Evolutionary conservation across 1,139 yeast genomes (phyloP), one percentile per base, ranked within the genome.

Genomic region (Pichia sp.): DNA sequence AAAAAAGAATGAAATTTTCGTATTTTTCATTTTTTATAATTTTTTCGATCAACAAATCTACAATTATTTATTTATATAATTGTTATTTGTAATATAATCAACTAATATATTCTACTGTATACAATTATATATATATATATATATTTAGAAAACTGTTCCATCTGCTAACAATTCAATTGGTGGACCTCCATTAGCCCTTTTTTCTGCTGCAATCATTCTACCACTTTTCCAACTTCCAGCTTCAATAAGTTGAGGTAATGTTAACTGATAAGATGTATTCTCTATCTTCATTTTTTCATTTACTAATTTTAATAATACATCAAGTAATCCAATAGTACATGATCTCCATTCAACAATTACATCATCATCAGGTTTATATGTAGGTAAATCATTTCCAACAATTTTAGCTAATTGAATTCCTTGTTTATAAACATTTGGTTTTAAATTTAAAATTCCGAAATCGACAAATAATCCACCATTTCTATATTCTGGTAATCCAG

Each of bases 221-320:
- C 84, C 84, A 3, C 82, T 76, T 55, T 75, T 75, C 85, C 84
- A 79, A 36, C 79, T 72, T 0, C 85, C 85, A 2, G 84, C 84
- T 55, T 79, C 85, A 44, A 79, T 74, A 44, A 79, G 60, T 58
- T 79, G 84, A 2, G 83, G 79, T 42, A 79, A 60, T 7, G 65
- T 56, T 43, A 79, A 58, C 39, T 66, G 65, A 47, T 60, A 67
- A 10, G 57, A 53, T 2, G 64, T 58, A 26, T 56, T 58, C 2
- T 52, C 50, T 8, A 70, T 61, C 3, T 62, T 64, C 47, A 77
- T 57, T 43, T 66, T 63, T 37, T 68, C 63, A 53, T 79, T 78
- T 39, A 79, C 74, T 44, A 71, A 52, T 8, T 76, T 75, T 28
- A 78, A 64, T 6, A 79, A 61, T 52, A 66, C 60, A 57, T 79